Base-by-base conservation (phyloP, 495 filamentous ascomycete genomes). In the Aspergillus haitiensis region DNA sequence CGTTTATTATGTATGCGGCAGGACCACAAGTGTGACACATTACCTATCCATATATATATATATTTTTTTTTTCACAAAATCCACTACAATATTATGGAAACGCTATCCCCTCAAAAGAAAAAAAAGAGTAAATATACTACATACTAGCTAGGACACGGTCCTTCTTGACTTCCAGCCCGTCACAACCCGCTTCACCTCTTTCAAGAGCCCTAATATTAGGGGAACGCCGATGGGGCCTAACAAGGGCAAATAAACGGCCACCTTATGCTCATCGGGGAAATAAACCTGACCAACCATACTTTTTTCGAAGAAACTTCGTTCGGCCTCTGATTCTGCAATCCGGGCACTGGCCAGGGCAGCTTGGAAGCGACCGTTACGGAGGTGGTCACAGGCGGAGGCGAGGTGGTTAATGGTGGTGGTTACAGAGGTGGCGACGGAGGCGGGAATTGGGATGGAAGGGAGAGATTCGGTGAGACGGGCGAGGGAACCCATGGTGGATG, bases 261-360 rank as follows among this genome's bases (percentile, higher is more conserved):
- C 82, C 73, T 98, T 98, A 68, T 98, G 94, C 74, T 98, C 94
- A 67, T 98, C 95, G 2, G 94, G 94, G 72, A 91, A 98, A 83
- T 90, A 97, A 61, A 97, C 87, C 75, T 98, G 94, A 1, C 94
- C 94, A 44, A 98, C 94, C 94, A 98, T 98, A 67, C 89, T 95
- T 73, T 95, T 96, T 77, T 98, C 95, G 66, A 98, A 98, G 73
- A 98, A 98, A 4, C 92, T 94, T 52, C 88, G 87, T 74, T 98
- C 95, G 0, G 92, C 94, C 66, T 95, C 90, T 3, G 81, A 82
- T 70, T 96, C 92, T 6, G 95, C 95, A 13, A 93, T 86, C 7
- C 88, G 80, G 1, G 92, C 92, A 68, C 90, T 86, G 52, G 85
- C 84, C 36, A 98, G 77, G 0, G 88, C 88, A 6, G 84, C 84